Percentiles rank a stretch among this genome's conserved stretches.
Conservation (phyloP, 202 grass and related monocot species). For the Panicum virgatum region DNA sequence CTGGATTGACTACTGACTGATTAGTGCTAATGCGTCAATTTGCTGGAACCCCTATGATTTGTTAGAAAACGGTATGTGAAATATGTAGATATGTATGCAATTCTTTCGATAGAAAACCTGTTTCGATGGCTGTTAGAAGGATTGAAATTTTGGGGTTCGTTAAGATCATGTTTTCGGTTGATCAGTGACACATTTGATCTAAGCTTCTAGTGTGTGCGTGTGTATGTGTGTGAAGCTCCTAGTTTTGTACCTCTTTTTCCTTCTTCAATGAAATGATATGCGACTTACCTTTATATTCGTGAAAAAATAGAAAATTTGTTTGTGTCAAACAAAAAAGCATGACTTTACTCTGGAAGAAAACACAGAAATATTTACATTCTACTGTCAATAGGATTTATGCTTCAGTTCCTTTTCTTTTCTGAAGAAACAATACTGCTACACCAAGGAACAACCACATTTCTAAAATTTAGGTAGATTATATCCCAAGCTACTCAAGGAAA, state of each 20-base stretch:
- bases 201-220: not conserved
- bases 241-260: not conserved
- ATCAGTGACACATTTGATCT: not conserved
- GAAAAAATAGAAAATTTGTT: not conserved
- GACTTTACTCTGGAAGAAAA: not conserved
- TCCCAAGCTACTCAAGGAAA: not conserved
- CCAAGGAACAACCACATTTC: not conserved
- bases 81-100: not conserved
- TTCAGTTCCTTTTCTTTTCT: not conserved
- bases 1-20: not conserved
- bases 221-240: no score
- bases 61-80: not conserved
- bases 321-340: not conserved
- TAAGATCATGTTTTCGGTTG: not conserved
- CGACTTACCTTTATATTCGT: not conserved
- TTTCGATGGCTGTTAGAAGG: not conserved
- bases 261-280: not conserved
- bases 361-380: not conserved
- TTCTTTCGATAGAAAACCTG: not conserved
- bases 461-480: conserved; percentile 16
- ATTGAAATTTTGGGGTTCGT: not conserved
- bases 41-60: not conserved
- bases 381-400: not conserved
- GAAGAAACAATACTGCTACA: not conserved
- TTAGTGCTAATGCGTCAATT: not conserved